Evolutionary conservation across 2,329 filamentous ascomycete genomes (phyloP).

Genomic region (Fusarium coicis): DNA sequence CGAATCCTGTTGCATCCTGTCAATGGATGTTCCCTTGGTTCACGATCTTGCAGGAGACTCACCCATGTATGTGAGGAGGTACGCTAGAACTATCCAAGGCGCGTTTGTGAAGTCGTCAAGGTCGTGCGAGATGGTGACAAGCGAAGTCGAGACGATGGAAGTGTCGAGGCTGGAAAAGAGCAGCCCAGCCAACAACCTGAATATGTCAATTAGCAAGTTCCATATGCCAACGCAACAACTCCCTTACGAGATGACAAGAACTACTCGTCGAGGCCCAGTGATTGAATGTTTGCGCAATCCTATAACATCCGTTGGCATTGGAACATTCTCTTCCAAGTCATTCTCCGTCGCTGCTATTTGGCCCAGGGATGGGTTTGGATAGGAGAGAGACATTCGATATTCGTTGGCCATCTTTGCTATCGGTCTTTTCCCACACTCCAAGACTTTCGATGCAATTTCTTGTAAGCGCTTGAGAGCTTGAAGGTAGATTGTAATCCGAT

Average conservation of each 20-base stretch:
- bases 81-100: slow-evolving; percentile 66
- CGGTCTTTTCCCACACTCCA: background rate
- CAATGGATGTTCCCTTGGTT: slow-evolving; percentile 1
- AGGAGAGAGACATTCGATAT: slow-evolving; percentile 47
- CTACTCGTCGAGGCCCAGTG: slow-evolving; percentile 43
- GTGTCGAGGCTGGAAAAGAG: slow-evolving; percentile 68
- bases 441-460: background rate
- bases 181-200: slow-evolving; percentile 62
- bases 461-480: background rate
- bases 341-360: slow-evolving; percentile 43
- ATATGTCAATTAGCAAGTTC: slow-evolving; percentile 27
- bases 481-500: background rate
- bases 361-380: slow-evolving; percentile 48
- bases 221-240: background rate
- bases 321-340: background rate
- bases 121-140: slow-evolving; percentile 66
- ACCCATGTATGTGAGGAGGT: slow-evolving; percentile 68
- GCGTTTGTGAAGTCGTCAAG: slow-evolving; percentile 62
- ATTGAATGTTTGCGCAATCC: slow-evolving; percentile 41
- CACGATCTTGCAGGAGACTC: slow-evolving; percentile 19
- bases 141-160: slow-evolving; percentile 67
- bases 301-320: slow-evolving; percentile 3
- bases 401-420: slow-evolving; percentile 42
- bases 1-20: slow-evolving; percentile 57
- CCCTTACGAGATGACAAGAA: slow-evolving; percentile 52